Percentiles rank a stretch among this genome's conserved stretches.
phyloP scores from a whole-genome alignment of 2,329 filamentous ascomycete genomes.

The Pyrenophora graminea region DNA sequence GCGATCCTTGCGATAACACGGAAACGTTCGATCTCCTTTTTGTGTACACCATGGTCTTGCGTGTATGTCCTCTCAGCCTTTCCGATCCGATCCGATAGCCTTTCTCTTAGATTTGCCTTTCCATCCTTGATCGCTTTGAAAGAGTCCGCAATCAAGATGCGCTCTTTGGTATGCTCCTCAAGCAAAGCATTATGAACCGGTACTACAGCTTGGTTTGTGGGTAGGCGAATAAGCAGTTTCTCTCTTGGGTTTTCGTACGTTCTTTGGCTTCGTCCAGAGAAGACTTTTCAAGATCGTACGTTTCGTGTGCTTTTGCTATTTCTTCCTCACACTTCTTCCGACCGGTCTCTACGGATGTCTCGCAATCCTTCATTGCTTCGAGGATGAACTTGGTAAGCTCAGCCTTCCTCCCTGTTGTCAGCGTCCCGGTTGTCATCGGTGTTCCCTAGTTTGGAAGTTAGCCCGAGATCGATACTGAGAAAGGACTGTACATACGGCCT shows the following conservation, averaged over 20 bases:
- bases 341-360: neutral
- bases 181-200: neutral
- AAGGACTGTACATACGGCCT: too few species aligned
- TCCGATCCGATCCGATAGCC: neutral
- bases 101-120: neutral
- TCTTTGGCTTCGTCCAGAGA: neutral
- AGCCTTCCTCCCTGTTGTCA: neutral
- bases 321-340: neutral
- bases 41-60: neutral
- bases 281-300: neutral
- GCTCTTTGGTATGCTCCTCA: neutral
- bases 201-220: neutral
- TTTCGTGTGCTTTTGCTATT: too few species aligned
- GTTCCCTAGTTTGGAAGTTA: too few species aligned
- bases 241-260: neutral
- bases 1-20: neutral
- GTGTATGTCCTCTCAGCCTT: neutral
- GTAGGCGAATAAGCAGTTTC: neutral
- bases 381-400: neutral
- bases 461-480: too few species aligned
- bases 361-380: neutral
- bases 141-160: neutral
- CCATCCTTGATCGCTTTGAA: neutral
- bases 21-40: neutral
- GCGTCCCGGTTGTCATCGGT: neutral